Percentiles rank a stretch among this genome's conserved stretches.
These are phyloP conservation scores for Dendrocalamus sinicus DNA, from an alignment of 176 grass and related monocot species.

Conservation along the genomic window DNA sequence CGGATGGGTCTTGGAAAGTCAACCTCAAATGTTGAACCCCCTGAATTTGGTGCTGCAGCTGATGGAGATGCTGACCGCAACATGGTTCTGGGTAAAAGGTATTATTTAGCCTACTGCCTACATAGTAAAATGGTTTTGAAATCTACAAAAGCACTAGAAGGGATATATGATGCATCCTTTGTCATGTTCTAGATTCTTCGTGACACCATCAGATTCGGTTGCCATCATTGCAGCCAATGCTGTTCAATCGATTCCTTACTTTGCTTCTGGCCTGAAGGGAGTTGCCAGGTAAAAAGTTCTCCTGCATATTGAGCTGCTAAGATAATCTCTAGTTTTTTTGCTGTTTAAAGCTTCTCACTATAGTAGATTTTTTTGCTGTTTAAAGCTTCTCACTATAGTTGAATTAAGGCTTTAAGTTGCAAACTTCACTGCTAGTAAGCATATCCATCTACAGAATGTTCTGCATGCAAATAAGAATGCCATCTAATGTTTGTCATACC, in stretches of 20 bases:
- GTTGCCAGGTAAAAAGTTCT: constrained; percentile 80
- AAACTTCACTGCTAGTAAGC: background rate
- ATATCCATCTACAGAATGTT: background rate
- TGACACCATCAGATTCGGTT: constrained; percentile 97
- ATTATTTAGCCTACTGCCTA: background rate
- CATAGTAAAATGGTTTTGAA: background rate
- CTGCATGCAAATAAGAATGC: background rate
- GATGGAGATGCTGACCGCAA: constrained; percentile 99
- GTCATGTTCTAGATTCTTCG: constrained; percentile 78
- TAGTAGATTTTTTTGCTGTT: background rate
- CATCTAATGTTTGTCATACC: background rate
- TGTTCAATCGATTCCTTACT: constrained; percentile 93
- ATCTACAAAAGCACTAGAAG: constrained; percentile 28
- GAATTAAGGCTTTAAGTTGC: constrained; percentile 13
- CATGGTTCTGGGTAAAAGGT: constrained; percentile 99
- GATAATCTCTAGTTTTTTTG: background rate
- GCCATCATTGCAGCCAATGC: constrained; percentile 99
- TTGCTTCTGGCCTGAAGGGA: constrained; percentile 92
- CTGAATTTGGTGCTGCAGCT: constrained; percentile 96
- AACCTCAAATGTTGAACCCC: constrained; percentile 64
- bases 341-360: constrained; percentile 1
- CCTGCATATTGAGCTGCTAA: constrained; percentile 30
- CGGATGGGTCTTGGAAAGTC: constrained; percentile 91
- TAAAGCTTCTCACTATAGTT: constrained; percentile 6
- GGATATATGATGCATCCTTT: constrained; percentile 31